Percentiles rank a stretch among this genome's conserved stretches.
Conservation (phyloP, 768 basidiomycete species). For the Ramaria rubella region DNA sequence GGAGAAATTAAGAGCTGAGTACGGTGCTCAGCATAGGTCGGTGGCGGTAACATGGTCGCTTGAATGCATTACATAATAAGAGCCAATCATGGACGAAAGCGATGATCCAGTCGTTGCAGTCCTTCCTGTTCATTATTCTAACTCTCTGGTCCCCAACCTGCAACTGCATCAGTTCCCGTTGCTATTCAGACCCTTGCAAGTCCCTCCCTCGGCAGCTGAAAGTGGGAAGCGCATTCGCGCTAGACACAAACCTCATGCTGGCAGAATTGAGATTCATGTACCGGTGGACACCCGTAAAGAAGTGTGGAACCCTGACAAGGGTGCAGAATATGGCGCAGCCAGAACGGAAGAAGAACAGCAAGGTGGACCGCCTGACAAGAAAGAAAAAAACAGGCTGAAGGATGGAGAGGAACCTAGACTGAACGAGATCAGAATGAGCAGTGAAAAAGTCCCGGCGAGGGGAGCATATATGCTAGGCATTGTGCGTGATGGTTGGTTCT, state of each 20-base stretch:
- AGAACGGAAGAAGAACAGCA: conserved; percentile 74
- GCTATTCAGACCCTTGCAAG: conserved; percentile 63
- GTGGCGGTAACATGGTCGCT: conserved; percentile 8
- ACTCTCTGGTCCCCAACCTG: conserved; percentile 51
- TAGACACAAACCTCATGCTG: conserved; percentile 57
- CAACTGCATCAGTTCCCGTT: conserved; percentile 82
- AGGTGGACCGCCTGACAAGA: conserved; percentile 25
- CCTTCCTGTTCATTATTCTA: conserved; percentile 68
- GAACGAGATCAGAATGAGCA: conserved; percentile 62
- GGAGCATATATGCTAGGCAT: conserved; percentile 73
- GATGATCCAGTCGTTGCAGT: conserved; percentile 60
- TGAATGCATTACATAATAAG: background rate
- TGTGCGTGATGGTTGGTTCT: conserved; percentile 57
- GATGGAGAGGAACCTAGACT: conserved; percentile 57
- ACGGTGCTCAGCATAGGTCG: background rate
- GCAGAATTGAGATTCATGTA: conserved; percentile 68
- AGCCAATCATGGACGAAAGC: conserved; percentile 1
- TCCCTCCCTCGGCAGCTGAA: conserved; percentile 63
- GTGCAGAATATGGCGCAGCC: conserved; percentile 58
- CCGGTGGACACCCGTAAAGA: conserved; percentile 76
- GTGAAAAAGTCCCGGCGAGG: conserved; percentile 60
- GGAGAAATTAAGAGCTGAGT: conserved; percentile 73
- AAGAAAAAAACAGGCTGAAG: conserved; percentile 32
- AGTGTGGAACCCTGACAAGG: conserved; percentile 72
- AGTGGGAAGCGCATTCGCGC: conserved; percentile 76